Conservation (phyloP, 257 asterid species). For the Rauvolfia tetraphylla region DNA sequence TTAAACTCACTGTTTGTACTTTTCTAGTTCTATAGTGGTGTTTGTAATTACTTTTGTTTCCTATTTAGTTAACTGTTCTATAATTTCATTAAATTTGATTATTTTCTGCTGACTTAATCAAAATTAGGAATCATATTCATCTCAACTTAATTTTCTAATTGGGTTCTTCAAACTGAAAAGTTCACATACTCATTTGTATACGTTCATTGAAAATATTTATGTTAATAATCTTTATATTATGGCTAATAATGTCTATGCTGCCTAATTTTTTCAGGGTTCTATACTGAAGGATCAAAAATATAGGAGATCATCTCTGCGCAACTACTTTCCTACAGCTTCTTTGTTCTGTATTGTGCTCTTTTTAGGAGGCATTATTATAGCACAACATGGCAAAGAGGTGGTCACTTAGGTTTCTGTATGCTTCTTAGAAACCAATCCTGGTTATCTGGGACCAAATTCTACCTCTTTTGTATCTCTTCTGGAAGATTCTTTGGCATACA, state of each 20-base stretch:
- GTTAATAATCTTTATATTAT: neutral
- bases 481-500: neutral
- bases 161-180: neutral
- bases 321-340: constrained; percentile 37
- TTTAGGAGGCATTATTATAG: constrained; percentile 26
- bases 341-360: constrained; percentile 34
- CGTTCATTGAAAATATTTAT: neutral
- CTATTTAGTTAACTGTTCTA: neutral
- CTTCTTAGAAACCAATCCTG: neutral
- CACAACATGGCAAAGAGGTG: constrained; percentile 44
- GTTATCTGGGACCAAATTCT: neutral
- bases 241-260: neutral
- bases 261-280: constrained; percentile 30
- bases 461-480: neutral
- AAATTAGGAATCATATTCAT: neutral
- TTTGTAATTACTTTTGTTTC: neutral
- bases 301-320: constrained; percentile 34
- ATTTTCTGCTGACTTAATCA: neutral
- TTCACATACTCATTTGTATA: neutral
- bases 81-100: neutral
- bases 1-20: neutral
- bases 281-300: constrained; percentile 33
- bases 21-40: neutral
- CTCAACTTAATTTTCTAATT: neutral
- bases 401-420: neutral